A percentile compares a stretch with the other conserved stretches of the same genome.
These are phyloP conservation scores for Serendipita sp. DNA, from an alignment of 768 basidiomycete genomes.

Conservation along the genomic window DNA sequence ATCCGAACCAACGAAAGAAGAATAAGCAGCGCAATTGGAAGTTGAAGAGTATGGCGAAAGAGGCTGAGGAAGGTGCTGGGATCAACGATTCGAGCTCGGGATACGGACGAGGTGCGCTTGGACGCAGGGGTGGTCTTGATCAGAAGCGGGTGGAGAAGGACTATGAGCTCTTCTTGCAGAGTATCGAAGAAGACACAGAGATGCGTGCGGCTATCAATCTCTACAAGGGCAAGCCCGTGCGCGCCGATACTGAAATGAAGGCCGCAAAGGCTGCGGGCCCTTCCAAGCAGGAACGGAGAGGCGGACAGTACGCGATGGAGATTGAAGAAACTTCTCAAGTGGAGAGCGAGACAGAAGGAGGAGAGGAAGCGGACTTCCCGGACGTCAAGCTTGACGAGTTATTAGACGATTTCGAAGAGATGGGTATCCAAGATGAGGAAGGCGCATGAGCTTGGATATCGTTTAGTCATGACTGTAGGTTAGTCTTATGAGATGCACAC, in stretches of 20 bases:
- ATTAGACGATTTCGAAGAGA: slow-evolving; percentile 81
- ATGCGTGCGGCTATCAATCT: slow-evolving; percentile 74
- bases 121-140: slow-evolving; percentile 78
- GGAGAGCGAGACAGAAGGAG: slow-evolving; percentile 27
- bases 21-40: slow-evolving; percentile 71
- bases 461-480: not conserved
- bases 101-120: slow-evolving; percentile 65
- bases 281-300: slow-evolving; percentile 26
- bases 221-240: slow-evolving; percentile 41
- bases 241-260: slow-evolving; percentile 23
- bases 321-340: slow-evolving; percentile 32
- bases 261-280: slow-evolving; percentile 15
- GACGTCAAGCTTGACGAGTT: slow-evolving; percentile 73
- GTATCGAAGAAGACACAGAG: slow-evolving; percentile 90
- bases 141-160: slow-evolving; percentile 89
- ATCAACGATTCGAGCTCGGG: slow-evolving; percentile 29
- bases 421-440: slow-evolving; percentile 48
- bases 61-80: slow-evolving; percentile 75
- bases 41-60: slow-evolving; percentile 83
- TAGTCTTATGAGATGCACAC: not conserved
- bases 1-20: slow-evolving; percentile 89
- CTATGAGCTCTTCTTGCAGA: slow-evolving; percentile 89
- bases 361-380: slow-evolving; percentile 75
- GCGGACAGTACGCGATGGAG: slow-evolving; percentile 46
- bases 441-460: slow-evolving; percentile 8